Base-by-base conservation (phyloP, 768 basidiomycete species). In the Heimioporus sp. region DNA sequence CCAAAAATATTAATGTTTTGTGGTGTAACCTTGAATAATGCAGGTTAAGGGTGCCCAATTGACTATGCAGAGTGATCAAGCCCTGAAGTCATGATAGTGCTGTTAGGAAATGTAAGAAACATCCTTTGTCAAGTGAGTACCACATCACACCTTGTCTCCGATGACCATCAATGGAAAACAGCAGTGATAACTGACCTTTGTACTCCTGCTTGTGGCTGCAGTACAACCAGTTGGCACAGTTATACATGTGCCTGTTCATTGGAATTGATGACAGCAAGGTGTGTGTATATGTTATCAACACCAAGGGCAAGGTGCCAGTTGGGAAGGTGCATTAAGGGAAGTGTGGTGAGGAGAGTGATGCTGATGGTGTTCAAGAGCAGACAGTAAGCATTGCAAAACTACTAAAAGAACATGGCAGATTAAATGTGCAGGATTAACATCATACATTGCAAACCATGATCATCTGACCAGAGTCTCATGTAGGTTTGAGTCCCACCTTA, bases 301-400 rank as follows among this genome's bases (percentile, higher is more conserved):
- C 17, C 1, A 56, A 55, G 19, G 65, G 48, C 13, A 62, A 56
- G 3, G 60, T 56, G 39, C 50, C 49, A 2, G 64, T 56, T 15
- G 66, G 60, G 10, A 68, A 68, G 66, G 40, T 65, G 67, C 41
- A 69, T 50, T 50, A 69, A 49, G 0, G 69, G 69, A 8, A 69
- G 67, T 1, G 64, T 69, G 20, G 57, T 65, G 19, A 67, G 67
- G 3, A 71, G 54, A 7, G 67, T 42, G 40, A 69, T 67, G 51
- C 62, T 71, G 16, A 69, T 69, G 7, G 67, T 69, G 24, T 69
- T 69, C 40, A 69, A 63, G 20, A 69, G 69, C 10, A 69, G 65
- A 44, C 67, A n/a, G n/a, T n/a, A n/a, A n/a, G n/a, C n/a, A n/a
- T n/a, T n/a, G n/a, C n/a, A n/a, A n/a, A n/a, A n/a, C n/a, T n/a